Conservation (phyloP, 371 early-diverging fungal genomes). For the Apophysomyces ossiformis region DNA sequence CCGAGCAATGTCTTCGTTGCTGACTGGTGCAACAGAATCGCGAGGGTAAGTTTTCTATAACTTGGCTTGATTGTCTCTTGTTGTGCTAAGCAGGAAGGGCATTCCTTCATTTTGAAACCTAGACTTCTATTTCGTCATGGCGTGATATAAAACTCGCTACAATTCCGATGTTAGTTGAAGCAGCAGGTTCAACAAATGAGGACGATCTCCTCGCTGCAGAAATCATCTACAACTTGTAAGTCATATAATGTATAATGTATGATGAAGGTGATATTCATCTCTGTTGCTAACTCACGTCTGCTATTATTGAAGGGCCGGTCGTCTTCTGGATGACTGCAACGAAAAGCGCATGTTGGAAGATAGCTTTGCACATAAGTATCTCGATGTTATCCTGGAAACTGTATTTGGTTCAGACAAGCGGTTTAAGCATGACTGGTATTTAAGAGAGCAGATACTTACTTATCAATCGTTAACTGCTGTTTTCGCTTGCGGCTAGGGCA, state of each 20-base stretch:
- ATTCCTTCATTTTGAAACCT: background rate
- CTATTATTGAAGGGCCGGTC: background rate
- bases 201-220: slow-evolving; percentile 12
- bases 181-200: background rate
- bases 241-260: background rate
- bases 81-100: background rate
- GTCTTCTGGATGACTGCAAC: background rate
- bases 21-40: background rate
- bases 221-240: background rate
- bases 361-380: background rate
- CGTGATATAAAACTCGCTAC: background rate
- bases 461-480: background rate
- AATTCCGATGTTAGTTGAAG: background rate
- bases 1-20: background rate
- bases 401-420: slow-evolving; percentile 2
- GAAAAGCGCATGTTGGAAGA: slow-evolving; percentile 1
- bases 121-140: background rate
- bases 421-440: slow-evolving; percentile 6
- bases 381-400: slow-evolving; percentile 1
- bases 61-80: background rate
- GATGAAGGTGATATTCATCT: background rate
- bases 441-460: background rate
- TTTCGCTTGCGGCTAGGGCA: background rate
- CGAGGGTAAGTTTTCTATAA: background rate
- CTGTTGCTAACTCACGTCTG: background rate